These are phyloP conservation scores for Tricholoma saponaceum DNA, from an alignment of 768 basidiomycete species.

Conservation along the genomic window DNA sequence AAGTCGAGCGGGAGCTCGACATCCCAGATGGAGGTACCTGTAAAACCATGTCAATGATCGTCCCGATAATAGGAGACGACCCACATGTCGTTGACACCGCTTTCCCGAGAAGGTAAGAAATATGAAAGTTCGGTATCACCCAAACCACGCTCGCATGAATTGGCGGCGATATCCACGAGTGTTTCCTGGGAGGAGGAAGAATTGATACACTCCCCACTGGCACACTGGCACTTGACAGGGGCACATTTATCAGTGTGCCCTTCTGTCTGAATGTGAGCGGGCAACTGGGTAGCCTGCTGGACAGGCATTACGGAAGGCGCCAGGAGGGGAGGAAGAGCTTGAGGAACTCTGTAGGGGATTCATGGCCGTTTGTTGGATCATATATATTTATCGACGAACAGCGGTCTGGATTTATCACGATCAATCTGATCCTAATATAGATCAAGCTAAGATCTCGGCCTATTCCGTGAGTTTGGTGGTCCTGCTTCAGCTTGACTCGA, in stretches of 20 bases:
- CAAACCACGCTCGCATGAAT: constrained; percentile 45
- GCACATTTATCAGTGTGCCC: not conserved
- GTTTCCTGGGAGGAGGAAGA: constrained; percentile 16
- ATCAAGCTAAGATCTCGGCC: not conserved
- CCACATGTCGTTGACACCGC: constrained; percentile 88
- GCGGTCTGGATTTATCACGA: not conserved
- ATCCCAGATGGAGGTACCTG: constrained; percentile 81
- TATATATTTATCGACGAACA: not conserved
- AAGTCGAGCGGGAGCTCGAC: constrained; percentile 42
- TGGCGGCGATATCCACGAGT: constrained; percentile 9
- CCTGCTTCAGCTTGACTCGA: too few relatives aligned
- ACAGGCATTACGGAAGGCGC: not conserved
- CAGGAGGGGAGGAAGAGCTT: not conserved
- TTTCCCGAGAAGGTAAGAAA: constrained; percentile 73
- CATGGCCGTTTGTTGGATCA: not conserved
- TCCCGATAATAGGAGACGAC: not conserved
- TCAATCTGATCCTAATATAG: too few relatives aligned
- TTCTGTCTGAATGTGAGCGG: not conserved
- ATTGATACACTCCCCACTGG: not conserved
- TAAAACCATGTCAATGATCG: not conserved
- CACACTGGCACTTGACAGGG: not conserved
- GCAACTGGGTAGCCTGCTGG: not conserved
- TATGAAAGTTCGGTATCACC: constrained; percentile 80
- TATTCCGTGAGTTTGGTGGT: too few relatives aligned
- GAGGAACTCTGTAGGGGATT: not conserved